A percentile compares a stretch with the other conserved stretches of the same genome.
Conservation (phyloP, 202 grass and related monocot genomes). For the Hordeum pubiflorum region DNA sequence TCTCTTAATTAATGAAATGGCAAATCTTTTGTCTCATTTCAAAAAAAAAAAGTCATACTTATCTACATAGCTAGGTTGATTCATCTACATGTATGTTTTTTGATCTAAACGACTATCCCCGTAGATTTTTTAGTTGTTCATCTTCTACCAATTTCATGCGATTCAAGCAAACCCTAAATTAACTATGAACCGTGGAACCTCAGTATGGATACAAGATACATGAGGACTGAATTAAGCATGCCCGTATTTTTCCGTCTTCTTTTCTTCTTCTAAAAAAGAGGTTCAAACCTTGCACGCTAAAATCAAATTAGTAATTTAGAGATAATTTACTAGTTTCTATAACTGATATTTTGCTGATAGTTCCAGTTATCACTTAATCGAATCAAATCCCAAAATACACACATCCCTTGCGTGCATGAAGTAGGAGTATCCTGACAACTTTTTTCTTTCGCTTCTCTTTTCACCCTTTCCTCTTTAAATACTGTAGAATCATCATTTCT, state of each 20-base stretch:
- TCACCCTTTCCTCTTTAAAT: slow-evolving; percentile 22
- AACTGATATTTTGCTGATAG: too few relatives aligned
- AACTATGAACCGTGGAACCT: background rate
- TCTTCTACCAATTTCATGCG: too few relatives aligned
- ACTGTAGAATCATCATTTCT: background rate
- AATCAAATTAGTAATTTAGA: background rate
- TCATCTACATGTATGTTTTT: too few relatives aligned
- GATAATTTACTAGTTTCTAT: background rate
- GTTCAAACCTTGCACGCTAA: too few relatives aligned
- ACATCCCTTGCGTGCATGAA: background rate
- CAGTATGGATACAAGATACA: background rate
- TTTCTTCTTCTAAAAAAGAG: too few relatives aligned
- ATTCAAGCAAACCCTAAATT: background rate
- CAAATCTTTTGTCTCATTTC: too few relatives aligned
- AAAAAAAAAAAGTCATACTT: too few relatives aligned
- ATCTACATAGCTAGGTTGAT: too few relatives aligned
- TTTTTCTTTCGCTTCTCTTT: background rate
- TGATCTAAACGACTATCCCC: too few relatives aligned
- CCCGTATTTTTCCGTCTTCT: too few relatives aligned
- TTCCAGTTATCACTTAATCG: background rate
- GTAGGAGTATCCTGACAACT: background rate
- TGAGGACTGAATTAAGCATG: background rate
- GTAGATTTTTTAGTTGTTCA: too few relatives aligned
- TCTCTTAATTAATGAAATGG: too few relatives aligned
- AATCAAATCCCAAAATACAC: slow-evolving; percentile 3